Evolutionary conservation across 2,329 filamentous ascomycete species (phyloP), one percentile per base, ranked within the genome.

Genomic region (Exophiala dermatitidis): DNA sequence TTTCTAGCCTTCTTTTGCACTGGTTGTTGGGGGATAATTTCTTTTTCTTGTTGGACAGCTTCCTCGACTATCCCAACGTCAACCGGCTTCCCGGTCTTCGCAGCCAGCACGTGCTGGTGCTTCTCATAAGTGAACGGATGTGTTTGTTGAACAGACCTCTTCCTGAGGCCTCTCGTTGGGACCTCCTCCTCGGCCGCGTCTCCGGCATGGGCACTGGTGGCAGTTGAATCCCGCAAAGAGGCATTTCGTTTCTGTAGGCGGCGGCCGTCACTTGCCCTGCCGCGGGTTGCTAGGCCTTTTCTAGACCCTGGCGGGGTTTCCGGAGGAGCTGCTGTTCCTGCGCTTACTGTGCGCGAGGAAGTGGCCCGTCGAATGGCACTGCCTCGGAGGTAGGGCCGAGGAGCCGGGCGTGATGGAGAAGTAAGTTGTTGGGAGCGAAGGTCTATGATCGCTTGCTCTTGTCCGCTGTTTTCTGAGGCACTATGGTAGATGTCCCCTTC

Each of bases 121-220:
- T 61, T 62, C 8, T 62, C 59, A 32, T 56, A 58, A 34, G 53
- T 52, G 45, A 42, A 60, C 1, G 60, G 60, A 19, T 55, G 41
- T 7, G 42, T 50, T 40, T 62, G 60, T 33, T 54, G 43, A 3
- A 57, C n/a, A 26, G 48, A 60, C 31, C 56, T 38, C 46, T 52
- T 54, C 1, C 60, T 57, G 29, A 62, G 47, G 5, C 38, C 43
- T 34, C 56, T 51, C 4, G 28, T 49, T 32, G 42, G 28, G 7
- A 19, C 19, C 19, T 19, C 19, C 19, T 19, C 19, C 32, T 19
- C 41, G 26, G 26, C 37, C n/a, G 38, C 31, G 7, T 52, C 50
- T 9, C 5, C 31, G 37, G 19, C 19, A 19, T 19, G 19, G 19
- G 19, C 1, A 19, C 19, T 19, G 19, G 19, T 19, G 19, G 19